Evolutionary conservation across 1,139 yeast genomes (phyloP).

Genomic region (Scheffersomyces titani): DNA sequence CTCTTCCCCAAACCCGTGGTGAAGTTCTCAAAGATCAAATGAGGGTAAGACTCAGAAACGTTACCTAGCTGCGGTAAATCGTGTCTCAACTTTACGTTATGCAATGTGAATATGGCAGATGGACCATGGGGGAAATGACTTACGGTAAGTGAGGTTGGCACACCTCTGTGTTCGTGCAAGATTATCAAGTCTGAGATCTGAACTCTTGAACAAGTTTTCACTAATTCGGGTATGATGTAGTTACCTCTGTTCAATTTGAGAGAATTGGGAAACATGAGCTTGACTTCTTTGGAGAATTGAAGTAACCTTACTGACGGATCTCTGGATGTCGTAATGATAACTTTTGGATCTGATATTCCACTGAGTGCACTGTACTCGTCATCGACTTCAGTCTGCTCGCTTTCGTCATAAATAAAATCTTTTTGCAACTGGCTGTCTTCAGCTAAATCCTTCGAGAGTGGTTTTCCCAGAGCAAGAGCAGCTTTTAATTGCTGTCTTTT

Average conservation of each 20-base stretch:
- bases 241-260: constrained; percentile 92
- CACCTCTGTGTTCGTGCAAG: constrained; percentile 96
- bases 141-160: constrained; percentile 89
- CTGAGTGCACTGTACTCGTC: constrained; percentile 89
- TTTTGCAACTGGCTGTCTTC: constrained; percentile 81
- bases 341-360: constrained; percentile 90
- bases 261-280: constrained; percentile 85
- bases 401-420: constrained; percentile 83
- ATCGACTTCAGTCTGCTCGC: constrained; percentile 65
- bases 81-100: constrained; percentile 91
- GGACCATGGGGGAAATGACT: constrained; percentile 99
- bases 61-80: constrained; percentile 87
- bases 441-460: constrained; percentile 84
- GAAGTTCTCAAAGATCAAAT: constrained; percentile 88
- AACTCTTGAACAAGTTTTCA: constrained; percentile 71
- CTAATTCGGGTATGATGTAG: constrained; percentile 81
- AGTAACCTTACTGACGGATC: constrained; percentile 82
- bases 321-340: constrained; percentile 90
- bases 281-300: constrained; percentile 92
- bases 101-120: constrained; percentile 89
- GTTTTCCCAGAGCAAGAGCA: constrained; percentile 89
- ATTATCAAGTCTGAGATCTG: constrained; percentile 81
- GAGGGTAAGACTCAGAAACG: constrained; percentile 91
- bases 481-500: constrained; percentile 85
- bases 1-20: constrained; percentile 82